Evolutionary conservation across 1,284 basidiomycete species (phyloP).

Genomic region (Quambalaria eucalypti): DNA sequence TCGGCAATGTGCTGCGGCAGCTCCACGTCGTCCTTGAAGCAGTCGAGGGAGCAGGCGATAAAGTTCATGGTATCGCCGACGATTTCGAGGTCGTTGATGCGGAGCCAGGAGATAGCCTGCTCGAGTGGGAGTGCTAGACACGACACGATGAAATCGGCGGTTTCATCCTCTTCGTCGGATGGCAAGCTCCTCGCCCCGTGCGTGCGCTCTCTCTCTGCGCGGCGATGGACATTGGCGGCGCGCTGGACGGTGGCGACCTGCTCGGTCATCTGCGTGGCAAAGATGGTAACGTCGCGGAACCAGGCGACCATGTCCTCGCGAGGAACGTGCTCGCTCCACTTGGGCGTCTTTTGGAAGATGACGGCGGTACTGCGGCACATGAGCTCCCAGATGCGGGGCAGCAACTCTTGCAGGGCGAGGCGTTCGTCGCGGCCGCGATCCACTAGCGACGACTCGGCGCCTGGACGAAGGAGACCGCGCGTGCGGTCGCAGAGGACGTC

Average conservation of each 20-base stretch:
- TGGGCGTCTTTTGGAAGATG: conserved; percentile 38
- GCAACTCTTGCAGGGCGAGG: conserved; percentile 12
- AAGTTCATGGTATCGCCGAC: conserved; percentile 36
- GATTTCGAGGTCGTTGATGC: conserved; percentile 44
- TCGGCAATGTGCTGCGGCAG: conserved; percentile 21
- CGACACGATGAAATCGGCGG: conserved; percentile 19
- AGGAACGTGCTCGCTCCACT: conserved; percentile 21
- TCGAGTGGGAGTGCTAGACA: conserved; percentile 32
- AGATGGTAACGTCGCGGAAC: conserved; percentile 41
- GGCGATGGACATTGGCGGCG: conserved; percentile 11
- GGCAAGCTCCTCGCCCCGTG: neutral
- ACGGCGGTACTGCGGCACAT: conserved; percentile 33
- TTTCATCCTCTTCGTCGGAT: conserved; percentile 8
- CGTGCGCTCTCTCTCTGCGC: neutral
- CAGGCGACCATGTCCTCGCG: conserved; percentile 37
- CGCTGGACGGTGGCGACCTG: conserved; percentile 22
- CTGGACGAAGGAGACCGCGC: conserved; percentile 35
- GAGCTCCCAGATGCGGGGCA: conserved; percentile 32
- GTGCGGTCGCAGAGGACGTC: conserved; percentile 37
- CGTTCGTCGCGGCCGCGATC: conserved; percentile 12
- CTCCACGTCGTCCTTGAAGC: conserved; percentile 19
- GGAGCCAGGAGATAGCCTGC: conserved; percentile 35
- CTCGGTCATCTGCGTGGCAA: conserved; percentile 41
- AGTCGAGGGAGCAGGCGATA: conserved; percentile 30
- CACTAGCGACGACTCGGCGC: conserved; percentile 28